Evolutionary conservation across 768 basidiomycete genomes (phyloP).

Genomic region (Clavulina sp.): DNA sequence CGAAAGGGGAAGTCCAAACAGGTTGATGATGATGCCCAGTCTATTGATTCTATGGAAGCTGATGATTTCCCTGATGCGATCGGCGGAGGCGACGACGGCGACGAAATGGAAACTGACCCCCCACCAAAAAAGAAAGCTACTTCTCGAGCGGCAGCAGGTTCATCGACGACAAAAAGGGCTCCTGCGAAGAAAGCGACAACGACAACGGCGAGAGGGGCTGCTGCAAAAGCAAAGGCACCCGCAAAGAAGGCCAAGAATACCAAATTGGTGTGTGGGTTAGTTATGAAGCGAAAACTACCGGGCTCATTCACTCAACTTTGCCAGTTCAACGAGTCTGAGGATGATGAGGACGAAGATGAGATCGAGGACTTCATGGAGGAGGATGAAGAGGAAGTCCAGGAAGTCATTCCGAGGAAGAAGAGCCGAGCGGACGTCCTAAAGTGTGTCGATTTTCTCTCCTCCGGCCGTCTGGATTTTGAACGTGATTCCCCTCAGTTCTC

Average conservation of each 20-base stretch:
- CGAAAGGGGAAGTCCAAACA: conserved; percentile 31
- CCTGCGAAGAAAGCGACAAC: conserved; percentile 16
- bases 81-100: conserved; percentile 30
- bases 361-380: conserved; percentile 28
- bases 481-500: not conserved
- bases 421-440: conserved; percentile 48
- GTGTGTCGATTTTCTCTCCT: conserved; percentile 22
- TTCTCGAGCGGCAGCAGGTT: too few relatives aligned
- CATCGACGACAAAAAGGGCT: conserved; percentile 16
- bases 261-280: conserved; percentile 19
- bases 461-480: not conserved
- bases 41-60: conserved; percentile 59
- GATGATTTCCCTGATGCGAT: conserved; percentile 32
- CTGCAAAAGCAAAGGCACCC: conserved; percentile 17
- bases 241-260: conserved; percentile 28
- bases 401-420: conserved; percentile 30
- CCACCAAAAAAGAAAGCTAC: conserved; percentile 16
- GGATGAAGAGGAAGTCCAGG: conserved; percentile 33
- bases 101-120: conserved; percentile 17
- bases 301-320: conserved; percentile 17
- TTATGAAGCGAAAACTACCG: not conserved
- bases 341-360: conserved; percentile 22
- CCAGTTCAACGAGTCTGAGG: conserved; percentile 18
- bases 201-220: conserved; percentile 21
- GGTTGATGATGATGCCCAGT: conserved; percentile 31